Base-by-base conservation (phyloP, 192 early-diverging fungal species). In the Allomyces arbusculus region DNA sequence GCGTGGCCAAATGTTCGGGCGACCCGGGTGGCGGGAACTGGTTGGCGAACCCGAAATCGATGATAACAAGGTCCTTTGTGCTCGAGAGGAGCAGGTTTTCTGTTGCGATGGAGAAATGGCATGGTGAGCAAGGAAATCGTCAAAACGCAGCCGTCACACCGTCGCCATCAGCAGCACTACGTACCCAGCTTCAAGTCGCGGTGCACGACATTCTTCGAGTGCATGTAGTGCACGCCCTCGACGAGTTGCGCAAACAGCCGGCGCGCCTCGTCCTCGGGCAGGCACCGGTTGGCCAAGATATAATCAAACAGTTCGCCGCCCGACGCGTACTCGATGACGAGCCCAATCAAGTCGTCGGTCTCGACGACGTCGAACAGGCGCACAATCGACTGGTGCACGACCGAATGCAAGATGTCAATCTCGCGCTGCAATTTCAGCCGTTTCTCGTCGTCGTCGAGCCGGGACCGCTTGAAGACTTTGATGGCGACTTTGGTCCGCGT, bases 31-130 rank as follows among this genome's bases (percentile, higher is more conserved):
- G 16, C 16, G 50, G 50, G 62, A 90, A 89, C 77, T 89, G 86
- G 68, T 93, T 95, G 22, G 95, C 95, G 76, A 98, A 98, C 16
- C 95, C 95, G 86, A 98, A 98, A 72, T 98, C 95, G 11, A 94
- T 95, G 75, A 98, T 96, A 66, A 95, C 87, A 61, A 98, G 85
- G 70, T 95, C 92, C 61, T 89, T 79, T 69, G 92, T 78, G 65
- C 82, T 80, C 78, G 96, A 94, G 71, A 98, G 72, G 58, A 98
- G 76, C 67, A 98, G 72, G 66, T 98, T 98, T 78, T 98, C 94
- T 58, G 22, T 23, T 44, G 45, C 61, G 61, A 58, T 43, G 0
- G 64, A 25, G 74, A 20, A 8, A 40, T 23, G 40, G 61, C 10
- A 62, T 0, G 62, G 33, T 40, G 33, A 40, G 33, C 33, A 8